Conservation (phyloP, 2,329 filamentous ascomycete genomes). For the Nannizziopsis arthrosporioides region DNA sequence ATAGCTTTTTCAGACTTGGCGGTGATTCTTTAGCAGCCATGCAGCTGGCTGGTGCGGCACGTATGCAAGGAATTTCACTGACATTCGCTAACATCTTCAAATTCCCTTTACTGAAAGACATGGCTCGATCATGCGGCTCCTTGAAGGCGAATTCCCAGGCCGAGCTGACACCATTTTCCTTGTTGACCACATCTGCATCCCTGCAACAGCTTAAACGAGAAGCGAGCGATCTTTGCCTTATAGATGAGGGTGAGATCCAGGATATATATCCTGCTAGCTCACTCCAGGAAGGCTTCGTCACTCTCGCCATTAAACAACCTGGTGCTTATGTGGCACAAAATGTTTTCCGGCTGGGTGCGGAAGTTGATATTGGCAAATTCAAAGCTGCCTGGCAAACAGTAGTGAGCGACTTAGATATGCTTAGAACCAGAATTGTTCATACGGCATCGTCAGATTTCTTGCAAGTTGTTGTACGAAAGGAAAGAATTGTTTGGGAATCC, state of each 20-base stretch:
- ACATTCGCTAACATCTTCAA: conserved; percentile 20
- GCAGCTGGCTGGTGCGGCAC: conserved; percentile 17
- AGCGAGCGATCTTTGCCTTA: conserved; percentile 23
- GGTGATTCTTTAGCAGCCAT: conserved; percentile 20
- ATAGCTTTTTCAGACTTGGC: conserved; percentile 18
- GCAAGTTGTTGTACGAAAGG: conserved; percentile 31
- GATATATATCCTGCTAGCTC: conserved; percentile 37
- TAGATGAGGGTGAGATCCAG: conserved; percentile 22
- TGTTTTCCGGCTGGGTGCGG: conserved; percentile 29
- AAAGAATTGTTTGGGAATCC: conserved; percentile 27
- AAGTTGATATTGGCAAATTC: conserved; percentile 34
- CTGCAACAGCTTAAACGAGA: conserved; percentile 9
- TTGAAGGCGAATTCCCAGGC: neutral
- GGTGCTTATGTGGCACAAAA: conserved; percentile 41
- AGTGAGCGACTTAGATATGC: conserved; percentile 36
- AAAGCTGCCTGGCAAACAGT: conserved; percentile 38
- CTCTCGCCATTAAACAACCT: conserved; percentile 37
- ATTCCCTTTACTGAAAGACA: conserved; percentile 25
- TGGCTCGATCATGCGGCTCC: conserved; percentile 19
- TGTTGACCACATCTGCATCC: conserved; percentile 15
- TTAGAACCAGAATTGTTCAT: conserved; percentile 39
- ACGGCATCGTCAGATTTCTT: conserved; percentile 28
- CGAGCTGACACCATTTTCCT: conserved; percentile 12
- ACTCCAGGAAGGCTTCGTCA: conserved; percentile 37
- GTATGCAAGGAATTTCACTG: conserved; percentile 14